Conservation (phyloP, 1,284 basidiomycete genomes). For the Melanopsichium pennsylvanicum region DNA sequence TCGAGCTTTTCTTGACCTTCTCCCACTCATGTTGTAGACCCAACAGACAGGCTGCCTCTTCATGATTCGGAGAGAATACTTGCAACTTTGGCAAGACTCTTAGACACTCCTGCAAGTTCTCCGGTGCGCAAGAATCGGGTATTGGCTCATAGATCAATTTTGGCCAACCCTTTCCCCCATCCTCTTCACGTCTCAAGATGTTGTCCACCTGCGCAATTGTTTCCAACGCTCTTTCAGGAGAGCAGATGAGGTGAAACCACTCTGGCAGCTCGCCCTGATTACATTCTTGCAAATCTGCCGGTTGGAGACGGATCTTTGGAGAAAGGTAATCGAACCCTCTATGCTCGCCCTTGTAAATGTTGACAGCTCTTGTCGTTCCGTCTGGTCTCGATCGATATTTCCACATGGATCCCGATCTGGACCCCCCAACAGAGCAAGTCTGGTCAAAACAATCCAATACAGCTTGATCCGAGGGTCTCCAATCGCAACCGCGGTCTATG, state of each 20-base stretch:
- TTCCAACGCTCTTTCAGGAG: constrained; percentile 74
- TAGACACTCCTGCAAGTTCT: constrained; percentile 76
- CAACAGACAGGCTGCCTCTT: constrained; percentile 68
- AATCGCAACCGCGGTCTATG: constrained; percentile 82
- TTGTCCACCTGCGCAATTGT: constrained; percentile 75
- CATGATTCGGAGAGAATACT: constrained; percentile 71
- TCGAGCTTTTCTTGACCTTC: background rate
- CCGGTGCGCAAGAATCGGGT: constrained; percentile 70
- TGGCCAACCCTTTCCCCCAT: constrained; percentile 70
- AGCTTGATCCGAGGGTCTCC: constrained; percentile 72
- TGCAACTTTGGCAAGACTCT: constrained; percentile 72
- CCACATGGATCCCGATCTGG: constrained; percentile 75
- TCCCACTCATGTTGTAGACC: constrained; percentile 36
- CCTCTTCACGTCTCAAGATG: constrained; percentile 55
- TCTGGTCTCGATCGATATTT: constrained; percentile 73
- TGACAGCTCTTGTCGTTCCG: constrained; percentile 78
- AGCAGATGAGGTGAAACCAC: constrained; percentile 85
- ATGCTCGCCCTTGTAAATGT: constrained; percentile 77
- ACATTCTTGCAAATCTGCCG: constrained; percentile 72
- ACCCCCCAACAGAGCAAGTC: too few species aligned
- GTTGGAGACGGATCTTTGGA: constrained; percentile 76
- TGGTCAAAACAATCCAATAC: constrained; percentile 74
- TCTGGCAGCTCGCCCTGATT: constrained; percentile 70
- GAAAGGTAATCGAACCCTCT: constrained; percentile 83
- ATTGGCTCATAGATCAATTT: constrained; percentile 83